phyloP scores from a whole-genome alignment of 108 stramenopile species.

The Conticribra guillardii region DNA sequence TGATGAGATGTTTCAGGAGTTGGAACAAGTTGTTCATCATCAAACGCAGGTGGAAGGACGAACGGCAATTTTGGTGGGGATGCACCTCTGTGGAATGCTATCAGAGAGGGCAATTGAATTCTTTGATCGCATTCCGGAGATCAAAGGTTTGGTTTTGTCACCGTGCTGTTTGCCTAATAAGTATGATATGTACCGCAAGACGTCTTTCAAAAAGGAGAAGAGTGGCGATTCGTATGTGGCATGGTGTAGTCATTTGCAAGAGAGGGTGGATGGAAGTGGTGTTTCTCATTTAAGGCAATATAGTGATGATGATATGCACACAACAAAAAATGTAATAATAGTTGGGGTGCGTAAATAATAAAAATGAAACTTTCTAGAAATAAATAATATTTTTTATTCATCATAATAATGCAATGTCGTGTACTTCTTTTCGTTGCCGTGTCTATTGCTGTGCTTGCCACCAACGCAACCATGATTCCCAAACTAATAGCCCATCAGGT shows the following conservation, averaged over 20 bases:
- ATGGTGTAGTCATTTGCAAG: constrained; percentile 35
- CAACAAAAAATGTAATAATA: constrained; percentile 30
- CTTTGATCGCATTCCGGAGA: constrained; percentile 28
- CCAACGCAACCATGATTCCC: constrained; percentile 67
- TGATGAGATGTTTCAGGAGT: constrained; percentile 18
- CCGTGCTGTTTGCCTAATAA: constrained; percentile 45
- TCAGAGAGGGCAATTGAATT: constrained; percentile 34
- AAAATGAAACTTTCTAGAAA: neutral
- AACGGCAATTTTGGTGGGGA: constrained; percentile 29
- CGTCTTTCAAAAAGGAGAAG: neutral
- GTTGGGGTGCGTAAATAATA: constrained; percentile 22
- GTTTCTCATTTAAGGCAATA: constrained; percentile 10
- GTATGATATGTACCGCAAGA: constrained; percentile 11
- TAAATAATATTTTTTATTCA: too few relatives aligned
- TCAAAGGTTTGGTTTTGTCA: constrained; percentile 32
- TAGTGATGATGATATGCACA: constrained; percentile 32
- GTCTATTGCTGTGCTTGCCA: too few relatives aligned
- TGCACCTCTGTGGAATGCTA: constrained; percentile 39
- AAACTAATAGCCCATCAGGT: constrained; percentile 83
- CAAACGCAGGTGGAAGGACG: constrained; percentile 18
- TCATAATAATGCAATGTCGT: too few relatives aligned
- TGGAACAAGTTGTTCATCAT: constrained; percentile 13
- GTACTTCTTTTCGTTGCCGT: too few relatives aligned
- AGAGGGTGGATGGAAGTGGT: constrained; percentile 4
- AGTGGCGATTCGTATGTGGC: constrained; percentile 10